These are phyloP conservation scores for Botryotinia calthae DNA, from an alignment of 2,329 filamentous ascomycete species.

Conservation along the genomic window DNA sequence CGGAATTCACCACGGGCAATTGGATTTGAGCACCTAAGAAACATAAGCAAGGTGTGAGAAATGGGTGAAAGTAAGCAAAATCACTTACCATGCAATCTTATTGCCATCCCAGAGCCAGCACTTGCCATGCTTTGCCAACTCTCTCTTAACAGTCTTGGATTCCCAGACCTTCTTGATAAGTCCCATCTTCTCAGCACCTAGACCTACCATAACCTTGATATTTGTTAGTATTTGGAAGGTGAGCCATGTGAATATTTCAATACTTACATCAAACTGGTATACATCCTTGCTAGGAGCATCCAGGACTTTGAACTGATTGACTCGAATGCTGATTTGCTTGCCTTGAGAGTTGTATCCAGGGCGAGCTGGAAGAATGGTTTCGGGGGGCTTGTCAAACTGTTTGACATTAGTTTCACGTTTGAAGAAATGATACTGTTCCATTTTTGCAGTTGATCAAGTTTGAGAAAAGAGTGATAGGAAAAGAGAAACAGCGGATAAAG, in stretches of 20 bases:
- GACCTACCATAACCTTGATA: conserved; percentile 62
- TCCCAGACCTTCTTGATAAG: conserved; percentile 77
- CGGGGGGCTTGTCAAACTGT: conserved; percentile 25
- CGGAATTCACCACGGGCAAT: conserved; percentile 44
- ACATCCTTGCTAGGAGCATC: conserved; percentile 60
- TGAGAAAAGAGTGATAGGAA: conserved; percentile 17
- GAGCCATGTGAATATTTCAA: not conserved
- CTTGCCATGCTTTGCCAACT: conserved; percentile 48
- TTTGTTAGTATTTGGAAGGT: conserved; percentile 18
- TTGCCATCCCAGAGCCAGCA: conserved; percentile 77
- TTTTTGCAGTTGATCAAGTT: conserved; percentile 26
- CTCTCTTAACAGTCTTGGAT: conserved; percentile 56
- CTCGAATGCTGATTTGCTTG: conserved; percentile 50
- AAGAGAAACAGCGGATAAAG: not conserved
- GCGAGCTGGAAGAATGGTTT: conserved; percentile 42
- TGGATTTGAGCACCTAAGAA: conserved; percentile 41
- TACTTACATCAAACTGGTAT: conserved; percentile 81
- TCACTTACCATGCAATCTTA: conserved; percentile 75
- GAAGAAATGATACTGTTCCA: conserved; percentile 36
- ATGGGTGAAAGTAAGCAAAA: conserved; percentile 7
- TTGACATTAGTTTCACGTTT: conserved; percentile 28
- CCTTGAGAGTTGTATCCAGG: conserved; percentile 59
- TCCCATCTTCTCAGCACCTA: conserved; percentile 58
- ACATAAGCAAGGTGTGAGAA: conserved; percentile 26
- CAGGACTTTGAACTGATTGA: conserved; percentile 75